Conservation (phyloP, 805 yeast genomes). For the Metschnikowia similis region DNA sequence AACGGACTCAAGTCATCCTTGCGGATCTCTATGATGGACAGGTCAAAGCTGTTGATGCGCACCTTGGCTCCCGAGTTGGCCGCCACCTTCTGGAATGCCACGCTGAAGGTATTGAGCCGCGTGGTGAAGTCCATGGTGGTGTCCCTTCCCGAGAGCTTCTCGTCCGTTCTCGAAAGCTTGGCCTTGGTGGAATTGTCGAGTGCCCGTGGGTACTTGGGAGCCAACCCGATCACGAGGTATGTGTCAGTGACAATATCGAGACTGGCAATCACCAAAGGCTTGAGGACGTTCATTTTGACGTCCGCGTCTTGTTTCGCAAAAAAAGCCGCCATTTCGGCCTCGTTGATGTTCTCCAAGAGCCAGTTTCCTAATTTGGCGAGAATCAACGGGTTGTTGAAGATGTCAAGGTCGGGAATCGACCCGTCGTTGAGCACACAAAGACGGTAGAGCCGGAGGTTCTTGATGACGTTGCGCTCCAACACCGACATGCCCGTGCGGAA, state of each 20-base stretch:
- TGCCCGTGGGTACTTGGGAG: conserved; percentile 69
- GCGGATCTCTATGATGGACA: conserved; percentile 84
- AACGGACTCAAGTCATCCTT: conserved; percentile 87
- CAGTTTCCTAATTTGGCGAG: conserved; percentile 81
- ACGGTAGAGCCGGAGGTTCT: conserved; percentile 74
- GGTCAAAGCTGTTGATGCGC: conserved; percentile 90
- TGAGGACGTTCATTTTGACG: conserved; percentile 29
- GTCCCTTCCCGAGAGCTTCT: conserved; percentile 6
- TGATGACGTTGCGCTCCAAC: conserved; percentile 75
- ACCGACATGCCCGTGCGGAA: conserved; percentile 88
- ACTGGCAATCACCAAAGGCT: conserved; percentile 85
- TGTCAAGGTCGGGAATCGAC: conserved; percentile 62
- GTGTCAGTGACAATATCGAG: conserved; percentile 70
- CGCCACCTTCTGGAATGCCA: conserved; percentile 88
- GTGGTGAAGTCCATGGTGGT: conserved; percentile 34
- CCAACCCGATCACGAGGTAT: conserved; percentile 83
- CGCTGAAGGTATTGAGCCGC: conserved; percentile 76
- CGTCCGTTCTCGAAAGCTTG: conserved; percentile 16
- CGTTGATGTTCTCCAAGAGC: conserved; percentile 87
- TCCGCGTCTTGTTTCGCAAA: conserved; percentile 29
- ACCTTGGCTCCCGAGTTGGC: conserved; percentile 80
- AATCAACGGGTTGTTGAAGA: conserved; percentile 84
- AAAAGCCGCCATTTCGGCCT: conserved; percentile 47
- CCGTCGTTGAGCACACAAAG: conserved; percentile 85
- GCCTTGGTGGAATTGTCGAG: conserved; percentile 33